phyloP scores from a whole-genome alignment of 768 basidiomycete genomes.

The Lentinus tigrinus region DNA sequence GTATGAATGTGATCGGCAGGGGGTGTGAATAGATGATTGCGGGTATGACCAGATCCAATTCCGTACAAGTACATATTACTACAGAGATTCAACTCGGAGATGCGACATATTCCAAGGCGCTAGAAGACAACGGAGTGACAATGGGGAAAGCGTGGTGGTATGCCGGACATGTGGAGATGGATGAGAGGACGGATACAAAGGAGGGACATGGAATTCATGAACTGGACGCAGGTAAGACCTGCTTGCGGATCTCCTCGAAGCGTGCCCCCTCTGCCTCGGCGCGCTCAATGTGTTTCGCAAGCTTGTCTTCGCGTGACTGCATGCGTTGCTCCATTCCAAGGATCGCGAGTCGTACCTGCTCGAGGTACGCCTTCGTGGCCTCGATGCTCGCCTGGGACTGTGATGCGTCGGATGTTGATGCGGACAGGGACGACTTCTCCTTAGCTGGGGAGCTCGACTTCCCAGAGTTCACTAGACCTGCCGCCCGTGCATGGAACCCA shows the following conservation, averaged over 20 bases:
- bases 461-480: constrained; percentile 17
- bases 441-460: neutral
- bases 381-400: constrained; percentile 28
- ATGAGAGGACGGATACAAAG: neutral
- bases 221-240: constrained; percentile 26
- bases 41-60: constrained; percentile 1
- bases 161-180: neutral
- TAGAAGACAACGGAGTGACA: neutral
- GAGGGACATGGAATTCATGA: neutral
- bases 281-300: constrained; percentile 55
- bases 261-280: constrained; percentile 59
- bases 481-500: constrained; percentile 26
- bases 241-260: constrained; percentile 50
- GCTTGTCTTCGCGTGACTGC: constrained; percentile 58
- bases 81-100: neutral
- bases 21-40: neutral
- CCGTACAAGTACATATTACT: constrained; percentile 13
- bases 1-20: neutral
- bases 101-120: neutral
- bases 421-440: neutral
- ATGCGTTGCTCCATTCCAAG: constrained; percentile 77
- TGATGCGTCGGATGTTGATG: neutral
- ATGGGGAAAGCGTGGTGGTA: neutral
- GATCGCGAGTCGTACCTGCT: constrained; percentile 65
- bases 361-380: constrained; percentile 57